Base-by-base conservation (phyloP, 2,329 filamentous ascomycete species). In the Colletotrichum lupini region DNA sequence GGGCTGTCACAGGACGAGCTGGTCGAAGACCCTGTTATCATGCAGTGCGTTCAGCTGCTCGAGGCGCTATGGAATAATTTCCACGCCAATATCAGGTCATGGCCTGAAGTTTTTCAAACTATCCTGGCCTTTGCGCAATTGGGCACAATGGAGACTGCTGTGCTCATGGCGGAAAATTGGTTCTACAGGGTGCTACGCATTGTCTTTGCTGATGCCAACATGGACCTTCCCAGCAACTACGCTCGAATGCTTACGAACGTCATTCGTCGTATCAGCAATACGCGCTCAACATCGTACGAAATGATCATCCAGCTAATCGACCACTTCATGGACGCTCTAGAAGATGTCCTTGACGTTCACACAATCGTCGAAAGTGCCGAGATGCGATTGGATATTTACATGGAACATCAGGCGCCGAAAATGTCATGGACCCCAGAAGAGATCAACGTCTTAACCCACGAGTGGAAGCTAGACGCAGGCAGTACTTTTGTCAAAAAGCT, bases 101-200 rank as follows among this genome's bases (percentile, higher is more conserved):
- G 94, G 94, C 89, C 92, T 55, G 93, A 96, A 77, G 92, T 92
- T 71, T 96, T 96, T 79, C 88, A 89, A 14, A 87, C 93, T n/a
- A 85, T 95, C 74, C 79, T 88, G n/a, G 84, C 84, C n/a, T 92
- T 95, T 78, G 90, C 91, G 16, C 85, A 84, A 58, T 81, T 94
- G 67, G 92, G 93, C 1, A 81, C 85, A 3, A 80, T 85, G 5
- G 92, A 94, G 79, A 85, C 88, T 24, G 84, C 85, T 2, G 79
- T 88, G 6, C 84, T 95, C 28, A 84, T 95, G 28, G 87, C 90
- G 12, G 84, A 87, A 37, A 87, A 89, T 28, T 93, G 91, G 76
- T 83, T 95, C 24, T 79, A 84, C 53, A 90, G 86, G 75, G 85
- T 90, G 32, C 73, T 94, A 35, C 85, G 88, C 75, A 88, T 93